These are phyloP conservation scores for Lojkania enalia DNA, from an alignment of 2,329 filamentous ascomycete species.

Conservation along the genomic window DNA sequence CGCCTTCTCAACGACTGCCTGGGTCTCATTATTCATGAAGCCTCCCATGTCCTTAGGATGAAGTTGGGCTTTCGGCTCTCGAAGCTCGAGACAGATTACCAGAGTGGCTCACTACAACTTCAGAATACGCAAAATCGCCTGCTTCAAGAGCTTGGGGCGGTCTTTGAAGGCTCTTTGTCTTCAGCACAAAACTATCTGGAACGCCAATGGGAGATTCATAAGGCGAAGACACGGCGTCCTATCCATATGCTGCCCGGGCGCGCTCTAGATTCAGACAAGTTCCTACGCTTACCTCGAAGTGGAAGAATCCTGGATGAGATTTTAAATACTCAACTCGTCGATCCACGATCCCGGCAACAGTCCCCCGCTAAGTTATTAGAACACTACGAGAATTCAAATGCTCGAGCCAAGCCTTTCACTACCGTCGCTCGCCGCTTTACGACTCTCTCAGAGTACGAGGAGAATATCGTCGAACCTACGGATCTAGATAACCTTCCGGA, in stretches of 20 bases:
- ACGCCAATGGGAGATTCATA: conserved; percentile 25
- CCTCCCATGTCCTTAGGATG: conserved; percentile 47
- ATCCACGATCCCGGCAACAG: neutral
- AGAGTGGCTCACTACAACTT: neutral
- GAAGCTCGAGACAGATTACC: conserved; percentile 56
- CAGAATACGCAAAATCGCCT: conserved; percentile 3
- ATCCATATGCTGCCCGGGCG: conserved; percentile 50
- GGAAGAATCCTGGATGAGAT: conserved; percentile 12
- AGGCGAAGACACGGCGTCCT: conserved; percentile 31
- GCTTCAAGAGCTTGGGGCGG: conserved; percentile 3
- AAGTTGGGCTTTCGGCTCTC: conserved; percentile 62
- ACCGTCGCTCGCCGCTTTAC: neutral
- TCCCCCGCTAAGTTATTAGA: neutral
- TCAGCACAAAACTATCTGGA: conserved; percentile 21
- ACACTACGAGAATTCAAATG: conserved; percentile 1
- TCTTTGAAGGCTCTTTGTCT: conserved; percentile 20
- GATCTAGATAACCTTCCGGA: conserved; percentile 51
- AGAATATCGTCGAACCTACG: conserved; percentile 20
- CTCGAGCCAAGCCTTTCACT: neutral
- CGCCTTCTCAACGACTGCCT: conserved; percentile 51
- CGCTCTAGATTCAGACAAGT: conserved; percentile 29
- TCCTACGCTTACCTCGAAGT: conserved; percentile 28
- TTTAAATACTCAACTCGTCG: neutral
- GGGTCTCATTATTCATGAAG: conserved; percentile 38
- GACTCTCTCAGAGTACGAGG: conserved; percentile 8